Percentiles rank a stretch among this genome's conserved stretches.
Evolutionary conservation across 1,139 yeast species (phyloP).

Genomic region (Saccharomyces hybrid): DNA sequence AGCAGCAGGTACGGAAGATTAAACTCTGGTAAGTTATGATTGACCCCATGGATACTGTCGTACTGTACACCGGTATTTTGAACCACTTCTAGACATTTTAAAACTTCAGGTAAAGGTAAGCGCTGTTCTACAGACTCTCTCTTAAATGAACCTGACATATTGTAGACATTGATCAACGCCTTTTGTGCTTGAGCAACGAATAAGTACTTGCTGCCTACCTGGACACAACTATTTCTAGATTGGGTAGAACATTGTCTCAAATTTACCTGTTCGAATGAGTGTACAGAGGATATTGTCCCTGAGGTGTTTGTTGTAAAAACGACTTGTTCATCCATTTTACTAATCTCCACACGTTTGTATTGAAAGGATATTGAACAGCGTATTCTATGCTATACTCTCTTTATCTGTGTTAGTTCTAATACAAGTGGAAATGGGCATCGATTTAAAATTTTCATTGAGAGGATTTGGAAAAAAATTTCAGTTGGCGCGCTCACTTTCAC

Average conservation of each 20-base stretch:
- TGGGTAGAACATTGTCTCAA: slow-evolving; percentile 32
- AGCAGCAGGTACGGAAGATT: slow-evolving; percentile 61
- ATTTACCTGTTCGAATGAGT: slow-evolving; percentile 28
- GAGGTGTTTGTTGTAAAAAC: slow-evolving; percentile 26
- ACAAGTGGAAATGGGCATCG: not conserved
- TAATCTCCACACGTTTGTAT: not conserved
- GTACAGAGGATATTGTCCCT: slow-evolving; percentile 25
- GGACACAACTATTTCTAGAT: slow-evolving; percentile 39
- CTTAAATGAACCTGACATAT: slow-evolving; percentile 42
- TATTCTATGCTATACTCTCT: not conserved
- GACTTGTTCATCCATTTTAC: slow-evolving; percentile 29
- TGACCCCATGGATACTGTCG: slow-evolving; percentile 7
- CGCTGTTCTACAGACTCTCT: slow-evolving; percentile 80
- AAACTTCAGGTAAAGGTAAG: slow-evolving; percentile 76
- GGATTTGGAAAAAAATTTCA: not conserved
- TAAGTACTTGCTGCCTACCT: slow-evolving; percentile 37
- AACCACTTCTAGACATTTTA: slow-evolving; percentile 45
- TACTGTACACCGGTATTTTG: slow-evolving; percentile 8
- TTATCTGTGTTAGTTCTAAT: not conserved
- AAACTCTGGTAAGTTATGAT: slow-evolving; percentile 30
- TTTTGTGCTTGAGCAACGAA: slow-evolving; percentile 60
- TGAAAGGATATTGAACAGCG: not conserved
- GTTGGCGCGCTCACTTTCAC: not conserved
- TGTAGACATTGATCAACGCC: slow-evolving; percentile 68
- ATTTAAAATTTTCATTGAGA: not conserved